Evolutionary conservation across 306 rosid species (phyloP).

Genomic region (Albizia julibrissin): DNA sequence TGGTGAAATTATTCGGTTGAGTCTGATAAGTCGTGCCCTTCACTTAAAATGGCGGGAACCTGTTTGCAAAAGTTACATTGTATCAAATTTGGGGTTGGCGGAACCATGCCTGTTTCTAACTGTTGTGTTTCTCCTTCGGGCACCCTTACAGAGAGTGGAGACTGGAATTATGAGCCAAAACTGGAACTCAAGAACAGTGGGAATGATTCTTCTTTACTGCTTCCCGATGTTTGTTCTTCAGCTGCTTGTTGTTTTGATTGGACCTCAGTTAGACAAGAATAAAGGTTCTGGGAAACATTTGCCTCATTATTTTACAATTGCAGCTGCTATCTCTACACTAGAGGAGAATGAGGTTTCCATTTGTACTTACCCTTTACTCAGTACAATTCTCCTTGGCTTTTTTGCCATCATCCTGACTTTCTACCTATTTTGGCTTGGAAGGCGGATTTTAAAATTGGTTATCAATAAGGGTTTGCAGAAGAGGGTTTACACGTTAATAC

Average conservation of each 20-base stretch:
- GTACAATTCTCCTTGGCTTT: slow-evolving; percentile 76
- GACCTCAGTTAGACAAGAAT: slow-evolving; percentile 58
- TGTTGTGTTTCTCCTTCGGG: slow-evolving; percentile 85
- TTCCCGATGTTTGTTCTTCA: slow-evolving; percentile 84
- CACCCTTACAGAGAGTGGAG: slow-evolving; percentile 77
- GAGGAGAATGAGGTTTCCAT: slow-evolving; percentile 49
- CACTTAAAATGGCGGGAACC: slow-evolving; percentile 81
- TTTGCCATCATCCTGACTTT: slow-evolving; percentile 73
- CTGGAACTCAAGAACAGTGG: slow-evolving; percentile 79
- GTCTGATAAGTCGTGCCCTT: slow-evolving; percentile 60
- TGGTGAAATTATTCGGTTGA: slow-evolving; percentile 80
- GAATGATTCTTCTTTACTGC: slow-evolving; percentile 74
- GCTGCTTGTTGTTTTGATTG: slow-evolving; percentile 70
- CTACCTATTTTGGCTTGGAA: slow-evolving; percentile 94
- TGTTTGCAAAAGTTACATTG: slow-evolving; percentile 89
- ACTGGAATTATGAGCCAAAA: slow-evolving; percentile 75
- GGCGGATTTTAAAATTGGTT: slow-evolving; percentile 90
- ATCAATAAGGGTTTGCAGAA: slow-evolving; percentile 95
- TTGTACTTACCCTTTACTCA: slow-evolving; percentile 96
- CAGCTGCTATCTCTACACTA: slow-evolving; percentile 35
- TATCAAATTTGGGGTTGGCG: slow-evolving; percentile 94
- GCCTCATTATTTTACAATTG: slow-evolving; percentile 67
- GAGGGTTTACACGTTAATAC: slow-evolving; percentile 84
- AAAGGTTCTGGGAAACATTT: slow-evolving; percentile 43
- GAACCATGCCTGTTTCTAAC: slow-evolving; percentile 98